Evolutionary conservation across 225 moss, liverwort and hornwort species (phyloP).

Genomic region (Polytrichum formosum): DNA sequence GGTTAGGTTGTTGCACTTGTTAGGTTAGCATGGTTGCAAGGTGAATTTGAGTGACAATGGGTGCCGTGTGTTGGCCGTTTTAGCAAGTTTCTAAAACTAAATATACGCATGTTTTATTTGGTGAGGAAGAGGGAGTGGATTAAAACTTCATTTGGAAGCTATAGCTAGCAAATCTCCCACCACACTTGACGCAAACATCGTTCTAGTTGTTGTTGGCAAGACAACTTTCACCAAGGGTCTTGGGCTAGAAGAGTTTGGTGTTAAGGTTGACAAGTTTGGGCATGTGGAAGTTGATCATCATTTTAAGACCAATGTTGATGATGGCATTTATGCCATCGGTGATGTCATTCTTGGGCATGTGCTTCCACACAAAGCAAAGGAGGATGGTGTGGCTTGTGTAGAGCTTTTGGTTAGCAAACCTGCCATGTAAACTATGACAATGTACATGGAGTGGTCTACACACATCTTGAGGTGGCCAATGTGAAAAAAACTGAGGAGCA

Average conservation of each 20-base stretch:
- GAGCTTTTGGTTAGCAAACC: conserved; percentile 88
- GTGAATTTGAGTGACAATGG: no score
- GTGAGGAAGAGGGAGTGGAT: conserved; percentile 24
- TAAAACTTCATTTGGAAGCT: conserved; percentile 70
- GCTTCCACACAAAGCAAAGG: conserved; percentile 97
- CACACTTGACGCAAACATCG: conserved; percentile 69
- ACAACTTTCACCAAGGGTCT: conserved; percentile 67
- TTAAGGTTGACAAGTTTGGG: conserved; percentile 85
- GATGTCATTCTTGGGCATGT: conserved; percentile 95
- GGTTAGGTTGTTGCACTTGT: no score
- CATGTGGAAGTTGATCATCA: conserved; percentile 78
- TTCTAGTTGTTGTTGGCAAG: conserved; percentile 85
- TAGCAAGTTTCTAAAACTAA: no score
- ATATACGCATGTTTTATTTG: no score
- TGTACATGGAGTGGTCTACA: conserved; percentile 92
- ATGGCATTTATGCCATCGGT: conserved; percentile 83
- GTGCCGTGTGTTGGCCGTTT: no score
- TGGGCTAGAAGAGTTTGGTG: conserved; percentile 81
- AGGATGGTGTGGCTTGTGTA: conserved; percentile 84
- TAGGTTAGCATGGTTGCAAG: no score
- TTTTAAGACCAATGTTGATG: conserved; percentile 63
- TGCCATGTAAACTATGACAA: conserved; percentile 93
- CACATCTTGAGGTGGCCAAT: conserved; percentile 91
- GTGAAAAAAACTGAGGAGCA: conserved; percentile 97
- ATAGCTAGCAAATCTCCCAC: conserved; percentile 70